Conservation (phyloP, 768 basidiomycete genomes). For the Gymnopilus junonius region DNA sequence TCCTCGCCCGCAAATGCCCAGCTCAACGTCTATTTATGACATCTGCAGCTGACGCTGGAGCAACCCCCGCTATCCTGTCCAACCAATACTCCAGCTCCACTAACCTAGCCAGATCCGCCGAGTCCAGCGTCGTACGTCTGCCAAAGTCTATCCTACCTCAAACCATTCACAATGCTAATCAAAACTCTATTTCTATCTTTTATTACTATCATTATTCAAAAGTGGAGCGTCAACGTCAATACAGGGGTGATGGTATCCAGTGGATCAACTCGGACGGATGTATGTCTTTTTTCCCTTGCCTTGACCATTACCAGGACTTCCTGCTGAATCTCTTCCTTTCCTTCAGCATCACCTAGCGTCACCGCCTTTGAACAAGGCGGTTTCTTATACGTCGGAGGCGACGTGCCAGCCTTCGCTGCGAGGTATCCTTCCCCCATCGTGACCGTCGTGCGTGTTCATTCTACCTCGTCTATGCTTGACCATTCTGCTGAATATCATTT, state of each 20-base stretch:
- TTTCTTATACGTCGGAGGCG: conserved; percentile 9
- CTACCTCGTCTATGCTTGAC: too few relatives aligned
- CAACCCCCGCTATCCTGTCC: background rate
- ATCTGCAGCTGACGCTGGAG: background rate
- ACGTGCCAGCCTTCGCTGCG: conserved; percentile 2
- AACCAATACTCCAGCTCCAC: conserved; percentile 1
- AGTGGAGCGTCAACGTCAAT: conserved; percentile 24
- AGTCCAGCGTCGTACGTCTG: conserved; percentile 5
- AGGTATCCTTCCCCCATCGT: conserved; percentile 8
- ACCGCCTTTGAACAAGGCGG: conserved; percentile 4
- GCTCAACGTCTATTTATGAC: too few relatives aligned
- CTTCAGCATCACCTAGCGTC: conserved; percentile 4
- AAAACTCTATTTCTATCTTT: too few relatives aligned
- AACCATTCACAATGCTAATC: background rate
- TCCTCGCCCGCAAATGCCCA: background rate
- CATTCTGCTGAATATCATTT: background rate
- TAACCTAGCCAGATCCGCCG: background rate
- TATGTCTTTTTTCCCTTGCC: background rate
- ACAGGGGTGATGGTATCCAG: conserved; percentile 15
- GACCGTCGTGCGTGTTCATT: conserved; percentile 6
- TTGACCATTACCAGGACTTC: background rate
- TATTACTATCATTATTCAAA: background rate
- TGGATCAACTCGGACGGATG: conserved; percentile 28
- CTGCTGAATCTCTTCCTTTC: background rate
- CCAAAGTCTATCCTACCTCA: background rate